Conservation (phyloP, 2,329 filamentous ascomycete species). For the Apiospora pterosperma region DNA sequence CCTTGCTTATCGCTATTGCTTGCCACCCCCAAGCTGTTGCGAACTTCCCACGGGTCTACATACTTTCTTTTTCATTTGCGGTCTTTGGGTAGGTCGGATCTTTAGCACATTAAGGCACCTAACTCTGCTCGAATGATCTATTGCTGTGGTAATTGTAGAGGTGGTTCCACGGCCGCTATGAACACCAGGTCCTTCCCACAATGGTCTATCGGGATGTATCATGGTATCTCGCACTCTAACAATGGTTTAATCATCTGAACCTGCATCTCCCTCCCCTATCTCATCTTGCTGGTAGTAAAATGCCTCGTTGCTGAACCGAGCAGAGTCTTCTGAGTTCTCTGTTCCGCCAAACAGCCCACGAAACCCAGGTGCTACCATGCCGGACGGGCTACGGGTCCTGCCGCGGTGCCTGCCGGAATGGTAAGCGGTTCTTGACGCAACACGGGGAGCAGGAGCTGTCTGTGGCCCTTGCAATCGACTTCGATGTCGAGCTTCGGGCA, state of each 20-base stretch:
- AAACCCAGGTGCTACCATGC: constrained; percentile 40
- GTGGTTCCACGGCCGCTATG: too few relatives aligned
- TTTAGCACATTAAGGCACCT: background rate
- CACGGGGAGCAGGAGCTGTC: constrained; percentile 35
- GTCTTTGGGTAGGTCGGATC: background rate
- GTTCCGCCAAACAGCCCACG: constrained; percentile 43
- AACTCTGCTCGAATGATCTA: background rate
- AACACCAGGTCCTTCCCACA: background rate
- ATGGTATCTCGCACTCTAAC: background rate
- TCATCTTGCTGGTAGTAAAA: background rate
- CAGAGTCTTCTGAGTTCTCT: constrained; percentile 43
- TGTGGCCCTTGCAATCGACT: constrained; percentile 40
- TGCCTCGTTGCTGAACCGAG: background rate
- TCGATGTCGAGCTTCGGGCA: constrained; percentile 46
- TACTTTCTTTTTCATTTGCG: background rate
- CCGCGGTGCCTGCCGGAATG: constrained; percentile 11
- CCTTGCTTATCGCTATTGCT: too few relatives aligned
- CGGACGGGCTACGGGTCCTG: constrained; percentile 31
- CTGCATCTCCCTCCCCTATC: background rate
- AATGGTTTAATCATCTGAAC: background rate
- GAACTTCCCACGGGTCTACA: background rate
- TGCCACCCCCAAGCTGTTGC: too few relatives aligned
- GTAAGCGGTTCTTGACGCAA: constrained; percentile 10
- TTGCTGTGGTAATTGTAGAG: background rate
- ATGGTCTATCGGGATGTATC: background rate